Evolutionary conservation across 495 filamentous ascomycete genomes (phyloP).

Genomic region (Penicillium silybi): DNA sequence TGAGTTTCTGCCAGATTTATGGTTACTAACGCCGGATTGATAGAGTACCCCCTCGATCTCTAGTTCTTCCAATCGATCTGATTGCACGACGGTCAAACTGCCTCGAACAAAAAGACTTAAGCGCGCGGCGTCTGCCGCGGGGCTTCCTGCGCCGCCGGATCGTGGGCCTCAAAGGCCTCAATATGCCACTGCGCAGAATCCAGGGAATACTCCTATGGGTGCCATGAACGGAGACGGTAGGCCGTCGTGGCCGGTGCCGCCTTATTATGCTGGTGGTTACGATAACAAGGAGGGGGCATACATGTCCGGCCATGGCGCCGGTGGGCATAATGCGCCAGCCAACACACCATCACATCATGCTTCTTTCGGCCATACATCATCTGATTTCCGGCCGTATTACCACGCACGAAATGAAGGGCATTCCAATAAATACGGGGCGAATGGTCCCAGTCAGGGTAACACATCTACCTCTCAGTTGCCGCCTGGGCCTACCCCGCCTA

Average conservation of each 20-base stretch:
- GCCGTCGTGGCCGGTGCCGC: background rate
- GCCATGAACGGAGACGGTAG: background rate
- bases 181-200: background rate
- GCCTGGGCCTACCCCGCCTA: background rate
- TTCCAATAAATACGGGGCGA: too few species aligned
- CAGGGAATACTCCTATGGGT: background rate
- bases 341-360: background rate
- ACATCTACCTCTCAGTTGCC: background rate
- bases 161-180: background rate
- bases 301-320: too few species aligned
- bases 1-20: background rate
- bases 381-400: too few species aligned
- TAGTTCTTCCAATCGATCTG: background rate
- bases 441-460: background rate
- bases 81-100: constrained; percentile 10
- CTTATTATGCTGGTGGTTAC: too few species aligned
- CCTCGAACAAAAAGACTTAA: constrained; percentile 14
- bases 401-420: too few species aligned
- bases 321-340: background rate
- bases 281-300: too few species aligned
- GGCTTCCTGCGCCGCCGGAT: background rate
- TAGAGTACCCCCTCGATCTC: background rate
- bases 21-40: background rate
- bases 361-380: too few species aligned
- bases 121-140: constrained; percentile 10